A percentile compares a stretch with the other conserved stretches of the same genome.
phyloP scores from a whole-genome alignment of 257 asterid species.

The Gentiana straminea region DNA sequence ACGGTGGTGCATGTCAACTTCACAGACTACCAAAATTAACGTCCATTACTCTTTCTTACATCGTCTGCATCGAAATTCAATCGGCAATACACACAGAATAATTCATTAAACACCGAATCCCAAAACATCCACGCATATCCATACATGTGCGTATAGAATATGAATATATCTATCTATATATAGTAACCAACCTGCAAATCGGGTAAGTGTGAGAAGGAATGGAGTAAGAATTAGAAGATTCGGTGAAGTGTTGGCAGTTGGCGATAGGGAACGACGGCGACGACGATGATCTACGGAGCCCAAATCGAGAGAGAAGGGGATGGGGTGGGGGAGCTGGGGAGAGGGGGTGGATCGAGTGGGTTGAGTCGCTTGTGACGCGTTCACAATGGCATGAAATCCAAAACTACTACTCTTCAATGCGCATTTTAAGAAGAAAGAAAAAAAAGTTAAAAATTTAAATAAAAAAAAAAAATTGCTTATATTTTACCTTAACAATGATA shows the following conservation, averaged over 20 bases:
- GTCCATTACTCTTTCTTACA: conserved; percentile 36
- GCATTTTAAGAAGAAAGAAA: not conserved
- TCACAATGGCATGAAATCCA: conserved; percentile 16
- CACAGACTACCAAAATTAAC: conserved; percentile 35
- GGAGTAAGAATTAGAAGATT: conserved; percentile 11
- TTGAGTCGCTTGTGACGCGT: conserved; percentile 13
- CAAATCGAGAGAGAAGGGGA: conserved; percentile 37
- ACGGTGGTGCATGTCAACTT: conserved; percentile 56
- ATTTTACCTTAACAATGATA: no score
- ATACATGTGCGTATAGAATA: not conserved
- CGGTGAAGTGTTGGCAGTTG: conserved; percentile 6
- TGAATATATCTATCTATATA: not conserved
- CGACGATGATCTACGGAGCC: conserved; percentile 20
- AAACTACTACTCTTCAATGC: not conserved
- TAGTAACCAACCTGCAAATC: conserved; percentile 15
- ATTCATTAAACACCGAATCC: no score
- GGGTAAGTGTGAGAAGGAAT: not conserved
- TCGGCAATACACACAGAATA: no score
- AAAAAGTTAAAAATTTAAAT: no score
- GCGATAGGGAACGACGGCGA: conserved; percentile 9
- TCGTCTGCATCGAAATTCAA: conserved; percentile 41
- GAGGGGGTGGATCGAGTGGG: conserved; percentile 5
- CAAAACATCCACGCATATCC: not conserved
- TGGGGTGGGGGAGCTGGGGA: conserved; percentile 4
- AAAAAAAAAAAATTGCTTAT: no score